Base-by-base conservation (phyloP, 371 early-diverging fungal genomes). In the Lichtheimia ramosa region DNA sequence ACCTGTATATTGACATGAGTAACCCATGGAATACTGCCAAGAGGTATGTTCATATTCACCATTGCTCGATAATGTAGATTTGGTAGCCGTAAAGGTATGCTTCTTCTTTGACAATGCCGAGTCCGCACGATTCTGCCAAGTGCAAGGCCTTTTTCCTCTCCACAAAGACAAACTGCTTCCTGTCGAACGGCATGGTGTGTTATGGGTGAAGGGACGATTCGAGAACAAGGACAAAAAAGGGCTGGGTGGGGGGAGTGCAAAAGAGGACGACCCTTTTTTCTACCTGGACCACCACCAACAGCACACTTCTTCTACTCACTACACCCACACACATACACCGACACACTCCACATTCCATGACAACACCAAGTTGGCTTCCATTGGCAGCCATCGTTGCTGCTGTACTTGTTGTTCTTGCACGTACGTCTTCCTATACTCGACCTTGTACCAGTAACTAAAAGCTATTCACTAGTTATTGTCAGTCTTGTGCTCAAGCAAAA, bases 1-100 rank as follows among this genome's bases (percentile, higher is more conserved):
- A 70, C 88, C 88, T 88, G 60, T n/a, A 43, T 41, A 10, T 24
- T 46, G n/a, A n/a, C 1, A 48, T 18, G 5, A 51, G 20, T 24
- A 50, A 43, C 21, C 15, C 42, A 20, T 46, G 25, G n/a, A 12
- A 40, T 41, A 34, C 10, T 34, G 6, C 34, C 10, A 34, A 34
- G 10, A 13, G 5, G 18, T 16, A 20, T 46, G 14, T 27, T 40
- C 25, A 68, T 46, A 23, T 27, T 40, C 25, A 68, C 68, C 88
- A 88, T 83, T 88, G 88, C 54, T 88, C 88, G 13, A 88, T 86
- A 54, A 88, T 77, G 65, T 86, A 86, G 50, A 85, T 74, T 58
- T 85, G 86, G 59, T 85, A 88, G 13, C 88, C 88, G 27, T 73
- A 71, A 8, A 86, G 62, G 24, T 68, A 66, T 12, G 65, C 68